Base-by-base conservation (phyloP, 345 rosid genomes). In the Hibiscus trionum region DNA sequence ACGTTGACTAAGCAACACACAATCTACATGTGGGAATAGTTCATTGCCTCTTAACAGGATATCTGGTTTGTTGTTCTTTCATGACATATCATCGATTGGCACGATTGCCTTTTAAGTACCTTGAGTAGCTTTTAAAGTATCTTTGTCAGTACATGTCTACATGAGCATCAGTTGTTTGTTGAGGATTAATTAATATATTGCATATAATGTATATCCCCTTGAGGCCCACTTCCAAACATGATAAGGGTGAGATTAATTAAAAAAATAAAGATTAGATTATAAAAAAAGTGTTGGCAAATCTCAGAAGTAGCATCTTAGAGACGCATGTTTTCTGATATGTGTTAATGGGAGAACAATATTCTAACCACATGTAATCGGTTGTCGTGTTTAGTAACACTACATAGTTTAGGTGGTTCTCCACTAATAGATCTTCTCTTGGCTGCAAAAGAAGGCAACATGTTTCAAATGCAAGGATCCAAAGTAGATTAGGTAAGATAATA, bases 351-450 rank as follows among this genome's bases (percentile, higher is more conserved):
- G 42, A 75, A 57, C 29, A 70, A 77, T 44, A 44, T 77, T 80
- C 70, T 73, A 77, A 70, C 26, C 50, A 4, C 42, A 59, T 21
- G 27, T 49, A 58, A 31, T 46, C 37, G 11, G 47, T 70, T 62
- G 55, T 5, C 57, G 5, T 21, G 55, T 73, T 75, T 75, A 49
- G 68, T 16, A n/a, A 70, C 37, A 19, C 31, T 44, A 46, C 27
- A 68, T 33, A 71, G 42, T 35, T 68, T 85, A 76, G 88, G 84
- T 75, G 82, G 80, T 78, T 73, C 75, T 65, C 80, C 86, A 83
- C 81, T 76, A 76, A 11, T n/a, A 39, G 71, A 76, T 68, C 76
- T 72, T 52, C 61, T 72, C 29, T 75, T 62, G 37, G 75, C 44
- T 67, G 42, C 64, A 24, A 17, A 79, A 69, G 71, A 42, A 71